Evolutionary conservation across 1,139 yeast species (phyloP), one percentile per base, ranked within the genome.

Genomic region (Yamadazyma dendronema): DNA sequence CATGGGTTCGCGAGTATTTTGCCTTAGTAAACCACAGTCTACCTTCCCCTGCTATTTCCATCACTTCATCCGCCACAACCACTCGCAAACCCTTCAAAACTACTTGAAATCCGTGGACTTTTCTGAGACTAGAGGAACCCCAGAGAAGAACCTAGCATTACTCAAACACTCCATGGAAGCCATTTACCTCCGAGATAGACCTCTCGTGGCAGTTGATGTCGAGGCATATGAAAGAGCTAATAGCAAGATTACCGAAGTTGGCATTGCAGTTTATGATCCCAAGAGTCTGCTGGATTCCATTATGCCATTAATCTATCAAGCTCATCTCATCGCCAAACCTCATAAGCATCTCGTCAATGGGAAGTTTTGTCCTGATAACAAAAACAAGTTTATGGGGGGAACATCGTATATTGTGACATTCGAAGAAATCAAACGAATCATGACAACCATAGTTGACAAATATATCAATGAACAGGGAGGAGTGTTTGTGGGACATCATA

Each of bases 221-320:
- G 94, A 85, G 56, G 82, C 84, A 9, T 80, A 66, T 61, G 95
- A 84, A 48, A 53, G 61, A 19, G 57, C 67, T 41, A 64, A 57
- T 8, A 52, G 59, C 22, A 52, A 64, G 19, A 65, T 85, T 17
- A 83, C 87, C 0, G 95, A 85, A 52, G 71, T 84, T 34, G 94
- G 95, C 2, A 57, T 85, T 8, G 69, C 86, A 0, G 67, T 84
- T 3, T 82, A 78, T 52, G 85, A 82, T 43, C 87, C 89, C 12
- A 44, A 62, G 17, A 63, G 57, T 25, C 77, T 67, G 54, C 48
- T 46, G 17, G 38, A 36, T n/a, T 58, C 77, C 3, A 35, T 48
- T 3, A 40, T 63, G n/a, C 85, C 86, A 1, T 58, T 57, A 16
- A 65, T 79, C 30, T 57, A 67, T 17, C 72, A 72, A 32, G 58